phyloP scores from a whole-genome alignment of 2,329 filamentous ascomycete species.

The Colletotrichum sp. region DNA sequence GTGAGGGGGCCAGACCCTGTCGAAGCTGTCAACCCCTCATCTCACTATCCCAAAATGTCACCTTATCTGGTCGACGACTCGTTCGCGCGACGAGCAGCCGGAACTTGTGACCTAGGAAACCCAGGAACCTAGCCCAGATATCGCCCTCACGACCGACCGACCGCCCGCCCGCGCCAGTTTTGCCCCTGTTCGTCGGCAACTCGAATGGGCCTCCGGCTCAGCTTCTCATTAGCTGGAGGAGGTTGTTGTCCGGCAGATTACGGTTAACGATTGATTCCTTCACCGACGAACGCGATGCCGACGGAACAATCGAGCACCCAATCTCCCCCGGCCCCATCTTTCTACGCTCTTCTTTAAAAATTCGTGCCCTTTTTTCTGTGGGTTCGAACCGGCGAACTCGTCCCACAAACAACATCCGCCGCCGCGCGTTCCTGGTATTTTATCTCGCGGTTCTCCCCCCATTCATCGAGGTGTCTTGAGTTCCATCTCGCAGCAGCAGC shows the following conservation, averaged over 20 bases:
- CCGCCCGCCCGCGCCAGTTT: not conserved
- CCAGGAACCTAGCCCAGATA: not conserved
- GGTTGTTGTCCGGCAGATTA: not conserved
- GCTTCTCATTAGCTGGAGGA: not conserved
- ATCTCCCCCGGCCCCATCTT: slow-evolving; percentile 16
- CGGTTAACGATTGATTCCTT: not conserved
- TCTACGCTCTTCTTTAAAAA: slow-evolving; percentile 15
- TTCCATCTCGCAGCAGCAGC: not conserved
- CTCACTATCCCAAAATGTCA: not conserved
- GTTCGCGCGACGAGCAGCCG: not conserved
- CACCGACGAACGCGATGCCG: not conserved
- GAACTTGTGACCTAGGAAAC: not conserved
- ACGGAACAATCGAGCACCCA: not conserved
- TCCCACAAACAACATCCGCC: slow-evolving; percentile 6
- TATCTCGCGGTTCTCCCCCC: not conserved
- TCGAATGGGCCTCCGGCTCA: not conserved
- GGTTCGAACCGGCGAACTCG: not conserved
- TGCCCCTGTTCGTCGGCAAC: not conserved
- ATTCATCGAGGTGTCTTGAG: not conserved
- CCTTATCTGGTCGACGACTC: not conserved
- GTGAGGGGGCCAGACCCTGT: not conserved
- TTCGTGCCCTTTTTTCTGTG: slow-evolving; percentile 22
- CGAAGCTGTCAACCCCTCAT: not conserved
- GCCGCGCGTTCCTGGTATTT: not conserved
- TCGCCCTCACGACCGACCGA: not conserved